These are phyloP conservation scores for Escovopsis sp. DNA, from an alignment of 2,329 filamentous ascomycete genomes.

Conservation along the genomic window DNA sequence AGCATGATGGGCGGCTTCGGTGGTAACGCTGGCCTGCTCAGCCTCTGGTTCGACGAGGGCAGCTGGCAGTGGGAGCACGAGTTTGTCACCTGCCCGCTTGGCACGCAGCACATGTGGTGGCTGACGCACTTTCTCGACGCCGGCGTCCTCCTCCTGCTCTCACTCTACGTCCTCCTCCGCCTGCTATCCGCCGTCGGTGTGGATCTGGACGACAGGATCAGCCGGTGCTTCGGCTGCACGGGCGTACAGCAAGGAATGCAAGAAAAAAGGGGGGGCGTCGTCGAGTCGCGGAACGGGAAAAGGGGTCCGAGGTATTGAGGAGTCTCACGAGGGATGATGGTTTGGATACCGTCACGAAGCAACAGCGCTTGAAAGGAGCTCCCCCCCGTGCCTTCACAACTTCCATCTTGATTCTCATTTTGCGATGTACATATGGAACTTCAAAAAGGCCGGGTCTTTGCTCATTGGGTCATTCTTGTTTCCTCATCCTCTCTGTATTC, in stretches of 20 bases:
- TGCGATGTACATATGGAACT: too few relatives aligned
- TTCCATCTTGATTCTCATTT: too few relatives aligned
- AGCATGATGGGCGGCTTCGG: conserved; percentile 97
- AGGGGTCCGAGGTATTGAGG: too few relatives aligned
- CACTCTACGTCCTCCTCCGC: conserved; percentile 12
- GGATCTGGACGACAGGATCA: conserved; percentile 18
- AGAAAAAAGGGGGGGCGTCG: conserved; percentile 7
- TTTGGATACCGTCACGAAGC: conserved; percentile 7
- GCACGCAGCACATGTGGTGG: conserved; percentile 92
- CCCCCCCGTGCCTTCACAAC: too few relatives aligned
- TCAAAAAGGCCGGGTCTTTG: not conserved
- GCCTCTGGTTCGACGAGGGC: conserved; percentile 70
- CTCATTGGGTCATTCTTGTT: not conserved
- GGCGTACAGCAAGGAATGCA: conserved; percentile 8
- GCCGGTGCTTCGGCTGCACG: not conserved
- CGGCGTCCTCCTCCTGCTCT: conserved; percentile 19
- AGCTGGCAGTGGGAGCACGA: conserved; percentile 67
- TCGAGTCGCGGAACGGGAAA: too few relatives aligned
- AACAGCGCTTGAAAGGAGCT: too few relatives aligned
- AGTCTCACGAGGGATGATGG: too few relatives aligned
- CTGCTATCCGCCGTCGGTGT: conserved; percentile 16
- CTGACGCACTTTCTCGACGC: conserved; percentile 62
- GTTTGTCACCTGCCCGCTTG: conserved; percentile 62
- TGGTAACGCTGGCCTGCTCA: conserved; percentile 82
- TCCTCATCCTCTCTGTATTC: not conserved